A percentile compares a stretch with the other conserved stretches of the same genome.
These are phyloP conservation scores for Fusarium drepaniforme DNA, from an alignment of 2,329 filamentous ascomycete genomes.

Conservation along the genomic window DNA sequence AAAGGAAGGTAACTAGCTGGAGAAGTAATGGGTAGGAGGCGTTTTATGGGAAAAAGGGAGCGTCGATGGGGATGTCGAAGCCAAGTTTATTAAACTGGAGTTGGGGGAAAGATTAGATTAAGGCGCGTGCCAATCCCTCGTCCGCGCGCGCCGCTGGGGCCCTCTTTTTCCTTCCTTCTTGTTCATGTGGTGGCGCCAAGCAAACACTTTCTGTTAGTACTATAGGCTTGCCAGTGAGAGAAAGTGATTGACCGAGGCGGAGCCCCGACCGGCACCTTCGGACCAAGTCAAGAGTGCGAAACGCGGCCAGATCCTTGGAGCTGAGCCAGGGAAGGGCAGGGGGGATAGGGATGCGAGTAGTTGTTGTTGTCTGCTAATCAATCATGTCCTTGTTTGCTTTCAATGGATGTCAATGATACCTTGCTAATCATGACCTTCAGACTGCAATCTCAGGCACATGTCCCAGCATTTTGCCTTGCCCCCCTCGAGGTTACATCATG, in stretches of 20 bases:
- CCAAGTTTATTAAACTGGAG: slow-evolving; percentile 35
- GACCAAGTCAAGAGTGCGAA: slow-evolving; percentile 28
- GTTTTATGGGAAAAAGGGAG: slow-evolving; percentile 35
- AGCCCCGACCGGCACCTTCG: slow-evolving; percentile 33
- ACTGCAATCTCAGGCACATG: slow-evolving; percentile 18
- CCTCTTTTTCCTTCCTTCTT: slow-evolving; percentile 2
- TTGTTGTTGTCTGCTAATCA: slow-evolving; percentile 15
- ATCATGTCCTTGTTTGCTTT: neutral
- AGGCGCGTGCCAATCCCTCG: slow-evolving; percentile 34
- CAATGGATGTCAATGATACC: slow-evolving; percentile 10
- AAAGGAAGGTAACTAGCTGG: slow-evolving; percentile 35
- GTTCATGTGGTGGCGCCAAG: slow-evolving; percentile 17
- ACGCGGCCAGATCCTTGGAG: neutral
- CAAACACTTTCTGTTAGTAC: slow-evolving; percentile 9
- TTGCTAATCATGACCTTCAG: neutral
- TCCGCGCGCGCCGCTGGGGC: slow-evolving; percentile 22
- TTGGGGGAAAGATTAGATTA: slow-evolving; percentile 39
- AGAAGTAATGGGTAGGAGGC: slow-evolving; percentile 15
- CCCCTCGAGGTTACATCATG: slow-evolving; percentile 30
- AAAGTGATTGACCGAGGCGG: slow-evolving; percentile 8
- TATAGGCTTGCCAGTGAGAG: neutral
- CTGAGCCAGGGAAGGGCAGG: neutral
- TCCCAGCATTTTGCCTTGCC: slow-evolving; percentile 9
- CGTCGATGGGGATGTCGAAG: slow-evolving; percentile 19
- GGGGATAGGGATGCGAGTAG: slow-evolving; percentile 12